Evolutionary conservation across 495 filamentous ascomycete species (phyloP), one percentile per base, ranked within the genome.

Genomic region (Penicillium coprophilum): DNA sequence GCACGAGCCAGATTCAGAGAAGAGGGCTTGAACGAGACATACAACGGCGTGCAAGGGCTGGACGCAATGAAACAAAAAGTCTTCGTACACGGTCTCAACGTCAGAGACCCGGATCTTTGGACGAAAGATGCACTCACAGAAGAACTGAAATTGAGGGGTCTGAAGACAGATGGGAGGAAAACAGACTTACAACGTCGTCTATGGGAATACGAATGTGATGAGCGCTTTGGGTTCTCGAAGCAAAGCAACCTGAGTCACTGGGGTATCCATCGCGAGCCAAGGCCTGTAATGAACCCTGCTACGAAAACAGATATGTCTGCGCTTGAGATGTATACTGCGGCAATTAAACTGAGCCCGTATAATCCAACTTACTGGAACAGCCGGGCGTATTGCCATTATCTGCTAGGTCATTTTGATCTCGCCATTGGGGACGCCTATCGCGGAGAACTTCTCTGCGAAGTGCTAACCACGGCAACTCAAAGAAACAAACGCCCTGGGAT

Each of bases 341-440:
- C 68, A 21, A 66, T 73, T 28, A 45, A 63, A 20, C 27, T 65
- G 19, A 73, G 74, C 20, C 89, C 90, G 3, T 94, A 95, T 66
- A 86, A 89, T 60, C 71, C 89, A 11, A 74, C 85, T 27, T 77
- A 85, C 36, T 91, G 90, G 69, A 66, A 91, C 46, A 76, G 83
- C 52, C 81, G 90, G 17, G 86, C 89, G n/a, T 76, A 82, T 30
- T 80, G 82, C 17, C 84, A 93, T 68, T 77, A 85, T 39, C 71
- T 83, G 45, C 82, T 91, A 20, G 87, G 79, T 27, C 92, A 89
- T 66, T 92, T 88, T 10, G 92, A 96, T 62, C 79, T 96, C 12
- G 89, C 89, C 9, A 83, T 86, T 32, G 89, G 89, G 24, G 92
- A 94, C 66, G 88, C 88, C 12, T 94, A 96, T 69, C 85, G 87